Evolutionary conservation across 345 rosid genomes (phyloP).

Genomic region (Atalantia buxifolia): DNA sequence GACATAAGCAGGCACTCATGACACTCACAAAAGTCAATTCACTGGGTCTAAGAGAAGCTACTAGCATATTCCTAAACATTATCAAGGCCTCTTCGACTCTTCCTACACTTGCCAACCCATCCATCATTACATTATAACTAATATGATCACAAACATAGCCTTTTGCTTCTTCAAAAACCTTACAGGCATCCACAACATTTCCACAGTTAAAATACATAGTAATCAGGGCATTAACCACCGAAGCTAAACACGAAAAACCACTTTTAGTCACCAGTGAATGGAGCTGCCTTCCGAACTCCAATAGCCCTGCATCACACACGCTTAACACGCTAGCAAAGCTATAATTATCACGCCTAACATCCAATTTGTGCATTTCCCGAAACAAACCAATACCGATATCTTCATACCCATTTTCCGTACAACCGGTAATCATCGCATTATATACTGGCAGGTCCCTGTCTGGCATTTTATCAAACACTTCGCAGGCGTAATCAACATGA

Average conservation of each 20-base stretch:
- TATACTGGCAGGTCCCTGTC: conserved; percentile 42
- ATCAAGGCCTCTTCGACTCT: conserved; percentile 36
- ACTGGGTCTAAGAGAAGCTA: conserved; percentile 47
- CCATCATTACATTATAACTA: conserved; percentile 69
- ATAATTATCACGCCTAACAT: conserved; percentile 56
- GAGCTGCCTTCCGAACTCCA: conserved; percentile 59
- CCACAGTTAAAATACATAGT: conserved; percentile 60
- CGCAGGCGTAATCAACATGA: conserved; percentile 40
- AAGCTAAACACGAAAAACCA: conserved; percentile 40
- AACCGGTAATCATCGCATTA: conserved; percentile 82
- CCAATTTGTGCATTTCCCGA: conserved; percentile 51
- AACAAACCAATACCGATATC: conserved; percentile 48
- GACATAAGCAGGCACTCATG: conserved; percentile 44
- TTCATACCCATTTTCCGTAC: conserved; percentile 43
- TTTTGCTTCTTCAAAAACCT: conserved; percentile 50
- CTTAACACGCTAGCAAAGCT: conserved; percentile 68
- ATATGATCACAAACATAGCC: conserved; percentile 41
- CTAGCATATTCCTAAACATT: conserved; percentile 49
- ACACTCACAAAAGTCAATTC: conserved; percentile 57
- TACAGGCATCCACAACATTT: conserved; percentile 29
- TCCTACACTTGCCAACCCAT: conserved; percentile 46
- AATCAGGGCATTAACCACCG: conserved; percentile 64
- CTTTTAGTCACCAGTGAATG: conserved; percentile 56
- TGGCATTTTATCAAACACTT: conserved; percentile 58
- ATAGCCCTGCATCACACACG: conserved; percentile 34